These are phyloP conservation scores for Fusarium pininemorale DNA, from an alignment of 2,329 filamentous ascomycete genomes.

Conservation along the genomic window DNA sequence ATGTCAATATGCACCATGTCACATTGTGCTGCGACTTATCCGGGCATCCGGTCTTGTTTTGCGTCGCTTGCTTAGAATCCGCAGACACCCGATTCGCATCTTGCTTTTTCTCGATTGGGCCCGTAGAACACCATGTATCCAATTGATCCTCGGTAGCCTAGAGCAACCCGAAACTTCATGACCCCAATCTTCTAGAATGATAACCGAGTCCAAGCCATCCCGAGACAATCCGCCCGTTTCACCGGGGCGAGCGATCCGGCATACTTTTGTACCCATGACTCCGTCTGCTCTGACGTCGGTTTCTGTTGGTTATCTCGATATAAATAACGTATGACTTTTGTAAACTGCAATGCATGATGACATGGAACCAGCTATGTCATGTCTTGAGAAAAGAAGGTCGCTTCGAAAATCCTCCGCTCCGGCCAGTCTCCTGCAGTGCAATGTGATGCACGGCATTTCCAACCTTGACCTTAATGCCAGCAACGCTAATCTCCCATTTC, in stretches of 20 bases:
- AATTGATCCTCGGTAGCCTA: neutral
- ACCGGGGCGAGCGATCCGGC: neutral
- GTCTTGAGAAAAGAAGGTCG: constrained; percentile 22
- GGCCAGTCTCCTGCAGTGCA: constrained; percentile 42
- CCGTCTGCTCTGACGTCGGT: neutral
- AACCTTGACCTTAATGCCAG: constrained; percentile 76
- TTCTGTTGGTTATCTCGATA: neutral
- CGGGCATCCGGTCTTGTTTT: constrained; percentile 6
- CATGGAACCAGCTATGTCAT: constrained; percentile 1
- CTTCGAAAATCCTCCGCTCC: neutral
- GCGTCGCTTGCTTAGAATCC: neutral
- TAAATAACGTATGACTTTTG: neutral
- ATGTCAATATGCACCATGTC: constrained; percentile 26
- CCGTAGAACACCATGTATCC: neutral
- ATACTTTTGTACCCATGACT: neutral
- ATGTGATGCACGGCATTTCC: constrained; percentile 72
- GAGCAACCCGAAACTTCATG: constrained; percentile 7
- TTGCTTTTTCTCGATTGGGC: neutral
- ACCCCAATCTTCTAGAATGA: constrained; percentile 17
- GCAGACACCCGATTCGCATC: constrained; percentile 1
- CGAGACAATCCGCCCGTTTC: constrained; percentile 2
- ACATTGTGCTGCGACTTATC: constrained; percentile 5
- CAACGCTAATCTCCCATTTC: constrained; percentile 61
- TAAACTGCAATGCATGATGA: neutral
- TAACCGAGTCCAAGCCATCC: neutral